These are phyloP conservation scores for Pyrenochaeta sp. DNA, from an alignment of 2,329 filamentous ascomycete species.

Conservation along the genomic window DNA sequence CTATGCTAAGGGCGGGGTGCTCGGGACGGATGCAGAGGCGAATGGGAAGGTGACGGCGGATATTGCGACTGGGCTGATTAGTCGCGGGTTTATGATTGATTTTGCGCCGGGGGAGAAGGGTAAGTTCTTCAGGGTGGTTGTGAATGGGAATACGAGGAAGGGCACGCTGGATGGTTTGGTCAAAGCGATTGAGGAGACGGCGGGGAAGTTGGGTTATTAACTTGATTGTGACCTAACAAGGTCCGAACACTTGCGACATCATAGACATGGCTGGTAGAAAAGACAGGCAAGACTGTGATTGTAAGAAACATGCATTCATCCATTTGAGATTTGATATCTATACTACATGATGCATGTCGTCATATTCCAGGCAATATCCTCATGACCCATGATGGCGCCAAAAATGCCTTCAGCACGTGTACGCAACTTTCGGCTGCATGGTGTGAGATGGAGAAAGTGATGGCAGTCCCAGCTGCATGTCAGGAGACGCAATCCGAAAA, in stretches of 20 bases:
- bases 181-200: constrained; percentile 63
- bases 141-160: constrained; percentile 68
- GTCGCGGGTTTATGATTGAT: constrained; percentile 74
- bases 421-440: constrained; percentile 23
- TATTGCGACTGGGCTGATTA: constrained; percentile 64
- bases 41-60: constrained; percentile 66
- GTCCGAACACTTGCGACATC: neutral
- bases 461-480: constrained; percentile 19
- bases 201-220: constrained; percentile 42
- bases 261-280: neutral
- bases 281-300: neutral
- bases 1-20: constrained; percentile 68
- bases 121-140: constrained; percentile 74
- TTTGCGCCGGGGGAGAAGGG: constrained; percentile 69
- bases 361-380: constrained; percentile 19
- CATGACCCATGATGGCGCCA: constrained; percentile 31
- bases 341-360: constrained; percentile 40
- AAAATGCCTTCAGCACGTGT: constrained; percentile 31
- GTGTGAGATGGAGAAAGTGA: constrained; percentile 23
- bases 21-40: constrained; percentile 55
- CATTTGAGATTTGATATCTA: constrained; percentile 38
- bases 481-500: constrained; percentile 3
- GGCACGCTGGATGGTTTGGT: constrained; percentile 71
- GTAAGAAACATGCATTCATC: constrained; percentile 10
- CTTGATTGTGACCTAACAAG: neutral